Evolutionary conservation across 257 asterid species (phyloP), one percentile per base, ranked within the genome.

Genomic region (Solanum clarkiae): DNA sequence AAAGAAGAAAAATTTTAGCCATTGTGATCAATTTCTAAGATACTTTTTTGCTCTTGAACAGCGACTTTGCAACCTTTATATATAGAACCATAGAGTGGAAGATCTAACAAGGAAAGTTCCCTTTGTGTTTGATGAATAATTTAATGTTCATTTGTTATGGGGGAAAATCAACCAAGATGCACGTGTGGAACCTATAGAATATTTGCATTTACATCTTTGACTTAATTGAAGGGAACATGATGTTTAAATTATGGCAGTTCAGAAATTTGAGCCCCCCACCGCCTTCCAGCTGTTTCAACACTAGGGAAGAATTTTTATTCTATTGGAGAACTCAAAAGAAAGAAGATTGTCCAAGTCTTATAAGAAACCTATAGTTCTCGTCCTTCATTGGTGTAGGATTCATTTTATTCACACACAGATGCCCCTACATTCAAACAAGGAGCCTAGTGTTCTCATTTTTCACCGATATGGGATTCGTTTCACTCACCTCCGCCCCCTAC

Each of bases 71-170:
- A 49, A 16, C 14, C 16, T 55, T 60, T 59, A 20, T 57, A 56
- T 45, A 45, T 7, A 81, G 40, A 81, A 53, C 12, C 14, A 56
- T 49, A 74, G 80, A 79, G 24, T 59, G 72, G 57, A 66, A 26
- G 29, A 81, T 65, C 20, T 12, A 40, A 81, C 22, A 59, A 10
- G 84, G 90, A 87, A 89, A 86, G 85, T 87, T 89, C 88, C 89
- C 49, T 15, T 57, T 66, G 83, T 80, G 87, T 80, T 81, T 44
- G 36, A 56, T 80, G 36, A 80, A 85, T 88, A 77, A 84, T 62
- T 74, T 71, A 85, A 88, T 89, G 72, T 44, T 80, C 88, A 72
- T 53, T 82, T 82, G 10, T 54, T 47, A 60, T 60, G 15, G 18
- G 49, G 49, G 9, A 1, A 5, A 44, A 44, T 10, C 54, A 49